Base-by-base conservation (phyloP, 2,329 filamentous ascomycete species). In the Lachnellula suecica region DNA sequence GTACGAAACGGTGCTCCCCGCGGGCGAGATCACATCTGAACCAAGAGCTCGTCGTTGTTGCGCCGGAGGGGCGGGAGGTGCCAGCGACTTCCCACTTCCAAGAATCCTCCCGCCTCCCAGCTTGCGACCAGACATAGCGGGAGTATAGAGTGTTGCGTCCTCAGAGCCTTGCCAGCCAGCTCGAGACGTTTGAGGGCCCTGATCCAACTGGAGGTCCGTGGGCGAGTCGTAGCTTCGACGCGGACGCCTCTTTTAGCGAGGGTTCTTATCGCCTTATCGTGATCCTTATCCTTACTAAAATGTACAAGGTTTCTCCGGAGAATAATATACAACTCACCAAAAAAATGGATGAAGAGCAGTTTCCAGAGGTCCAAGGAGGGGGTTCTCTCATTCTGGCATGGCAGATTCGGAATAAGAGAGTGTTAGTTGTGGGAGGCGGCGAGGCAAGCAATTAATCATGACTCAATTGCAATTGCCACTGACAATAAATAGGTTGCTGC, bases 301-400 rank as follows among this genome's bases (percentile, higher is more conserved):
- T 19, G 19, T 47, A 41, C 46, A 52, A 50, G 51, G 25, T 56
- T 56, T 50, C 53, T 56, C 49, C 49, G 49, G 42, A 47, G 54
- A 59, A 57, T 35, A 20, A 23, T 31, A 46, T 46, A 54, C 38
- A 47, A 29, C 50, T 52, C 53, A 52, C 56, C 42, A 42, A n/a
- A 41, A 51, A 48, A 29, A 59, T 61, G 51, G 38, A 37, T 23
- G 49, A 53, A 29, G 52, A 57, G 46, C 69, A 80, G 46, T 97
- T 89, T 67, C 91, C 92, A 52, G 78, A 87, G 58, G 83, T 97
- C 24, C 86, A 97, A 72, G 89, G 91, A 51, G 93, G 93, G 47
- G 94, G 92, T 53, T 97, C 93, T 56, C 75, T 99, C 60, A 94
- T 99, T 58, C 77, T 99, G 47, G 94, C 94, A 67, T 99, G 93